Evolutionary conservation across 176 grass and related monocot genomes (phyloP).

Genomic region (Puccinellia tenuiflora): DNA sequence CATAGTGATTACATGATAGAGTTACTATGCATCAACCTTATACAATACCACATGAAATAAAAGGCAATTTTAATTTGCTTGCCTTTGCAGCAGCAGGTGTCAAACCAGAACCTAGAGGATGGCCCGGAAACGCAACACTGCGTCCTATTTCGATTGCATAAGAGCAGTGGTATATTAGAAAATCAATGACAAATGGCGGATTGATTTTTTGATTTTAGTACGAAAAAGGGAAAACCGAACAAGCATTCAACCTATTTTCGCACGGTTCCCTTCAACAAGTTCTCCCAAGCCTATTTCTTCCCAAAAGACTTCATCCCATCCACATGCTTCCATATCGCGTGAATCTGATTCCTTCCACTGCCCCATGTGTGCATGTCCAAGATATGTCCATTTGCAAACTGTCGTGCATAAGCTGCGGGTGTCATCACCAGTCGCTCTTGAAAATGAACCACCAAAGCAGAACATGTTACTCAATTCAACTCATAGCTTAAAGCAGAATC

Average conservation of each 20-base stretch:
- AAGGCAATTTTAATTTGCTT: conserved; percentile 41
- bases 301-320: conserved; percentile 95
- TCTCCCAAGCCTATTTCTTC: conserved; percentile 93
- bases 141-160: conserved; percentile 52
- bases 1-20: background rate
- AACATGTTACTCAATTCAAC: background rate
- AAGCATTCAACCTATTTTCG: conserved; percentile 74
- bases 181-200: background rate
- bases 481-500: background rate
- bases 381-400: too few relatives aligned
- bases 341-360: conserved; percentile 63
- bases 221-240: background rate
- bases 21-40: background rate
- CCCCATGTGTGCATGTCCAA: conserved; percentile 50
- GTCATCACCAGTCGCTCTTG: conserved; percentile 90
- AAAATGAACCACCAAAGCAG: conserved; percentile 27
- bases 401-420: conserved; percentile 64
- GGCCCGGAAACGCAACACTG: conserved; percentile 95
- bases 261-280: conserved; percentile 67
- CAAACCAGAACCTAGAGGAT: conserved; percentile 95
- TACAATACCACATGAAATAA: background rate
- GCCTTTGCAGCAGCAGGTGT: conserved; percentile 79
- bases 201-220: conserved; percentile 5
- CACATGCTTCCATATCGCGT: conserved; percentile 79
- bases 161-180: conserved; percentile 6